Evolutionary conservation across 2,329 filamentous ascomycete species (phyloP).

Genomic region (Penicillium oxalicum): DNA sequence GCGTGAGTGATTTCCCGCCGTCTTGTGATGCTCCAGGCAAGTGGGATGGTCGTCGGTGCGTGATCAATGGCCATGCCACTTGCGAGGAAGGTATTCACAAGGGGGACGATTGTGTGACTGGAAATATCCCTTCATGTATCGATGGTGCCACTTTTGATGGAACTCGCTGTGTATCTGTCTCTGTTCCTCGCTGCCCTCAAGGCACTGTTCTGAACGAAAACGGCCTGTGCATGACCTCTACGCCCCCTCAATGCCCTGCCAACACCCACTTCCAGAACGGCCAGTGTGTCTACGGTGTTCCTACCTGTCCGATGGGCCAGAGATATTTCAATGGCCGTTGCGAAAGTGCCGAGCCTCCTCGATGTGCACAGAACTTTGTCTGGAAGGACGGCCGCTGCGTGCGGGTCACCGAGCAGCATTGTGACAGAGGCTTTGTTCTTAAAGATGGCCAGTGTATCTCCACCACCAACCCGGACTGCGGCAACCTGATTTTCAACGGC

Average conservation of each 20-base stretch:
- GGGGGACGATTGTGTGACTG: constrained; percentile 4
- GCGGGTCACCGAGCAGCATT: background rate
- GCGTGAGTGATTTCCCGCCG: background rate
- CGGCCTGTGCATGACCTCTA: constrained; percentile 1
- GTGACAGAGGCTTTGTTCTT: background rate
- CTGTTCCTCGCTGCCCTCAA: background rate
- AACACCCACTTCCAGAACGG: constrained; percentile 3
- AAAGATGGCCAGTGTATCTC: constrained; percentile 1
- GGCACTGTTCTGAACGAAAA: background rate
- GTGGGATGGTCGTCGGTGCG: constrained; percentile 4
- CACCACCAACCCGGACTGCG: background rate
- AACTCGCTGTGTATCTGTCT: background rate
- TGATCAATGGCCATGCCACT: background rate
- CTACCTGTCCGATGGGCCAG: background rate
- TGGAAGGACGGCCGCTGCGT: background rate
- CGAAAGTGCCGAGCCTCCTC: background rate
- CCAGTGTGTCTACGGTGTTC: constrained; percentile 1
- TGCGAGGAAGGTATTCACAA: constrained; percentile 2
- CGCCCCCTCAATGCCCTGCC: constrained; percentile 1
- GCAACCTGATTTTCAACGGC: background rate
- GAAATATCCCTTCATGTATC: background rate
- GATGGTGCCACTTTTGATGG: background rate
- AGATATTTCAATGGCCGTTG: background rate
- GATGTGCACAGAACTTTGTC: background rate
- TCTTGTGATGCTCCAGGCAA: constrained; percentile 1